These are phyloP conservation scores for Suillus alpinus DNA, from an alignment of 768 basidiomycete genomes.

Conservation along the genomic window DNA sequence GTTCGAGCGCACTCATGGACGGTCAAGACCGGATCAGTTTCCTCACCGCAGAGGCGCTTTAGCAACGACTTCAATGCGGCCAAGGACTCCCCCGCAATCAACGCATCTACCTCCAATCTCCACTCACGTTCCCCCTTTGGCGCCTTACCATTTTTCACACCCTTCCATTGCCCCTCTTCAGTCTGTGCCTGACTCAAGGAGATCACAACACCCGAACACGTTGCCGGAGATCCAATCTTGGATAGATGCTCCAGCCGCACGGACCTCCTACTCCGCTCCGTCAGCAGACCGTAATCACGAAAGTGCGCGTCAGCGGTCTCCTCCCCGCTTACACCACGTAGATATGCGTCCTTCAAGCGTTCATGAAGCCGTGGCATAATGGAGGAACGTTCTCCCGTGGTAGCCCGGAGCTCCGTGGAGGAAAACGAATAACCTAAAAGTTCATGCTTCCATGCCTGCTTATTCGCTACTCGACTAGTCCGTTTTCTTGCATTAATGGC, in stretches of 20 bases:
- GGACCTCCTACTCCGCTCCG: conserved; percentile 23
- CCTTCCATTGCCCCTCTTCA: conserved; percentile 49
- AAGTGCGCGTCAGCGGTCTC: conserved; percentile 30
- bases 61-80: conserved; percentile 47
- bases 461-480: conserved; percentile 8
- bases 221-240: conserved; percentile 49
- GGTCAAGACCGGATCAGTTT: conserved; percentile 76
- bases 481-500: conserved; percentile 22
- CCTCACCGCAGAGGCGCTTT: conserved; percentile 76
- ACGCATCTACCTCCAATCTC: conserved; percentile 46
- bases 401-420: conserved; percentile 19
- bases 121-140: conserved; percentile 36
- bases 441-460: conserved; percentile 9
- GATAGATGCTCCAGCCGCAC: conserved; percentile 35
- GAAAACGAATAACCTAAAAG: conserved; percentile 3
- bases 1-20: conserved; percentile 78
- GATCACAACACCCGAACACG: conserved; percentile 33
- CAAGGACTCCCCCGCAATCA: conserved; percentile 49
- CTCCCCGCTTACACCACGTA: conserved; percentile 31
- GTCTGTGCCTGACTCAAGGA: conserved; percentile 34
- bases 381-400: conserved; percentile 6
- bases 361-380: conserved; percentile 30
- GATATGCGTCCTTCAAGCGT: conserved; percentile 29
- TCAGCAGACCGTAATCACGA: conserved; percentile 32
- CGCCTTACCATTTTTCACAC: conserved; percentile 51